Evolutionary conservation across 306 rosid species (phyloP), one percentile per base, ranked within the genome.

Genomic region (Echinosophora koreensis): DNA sequence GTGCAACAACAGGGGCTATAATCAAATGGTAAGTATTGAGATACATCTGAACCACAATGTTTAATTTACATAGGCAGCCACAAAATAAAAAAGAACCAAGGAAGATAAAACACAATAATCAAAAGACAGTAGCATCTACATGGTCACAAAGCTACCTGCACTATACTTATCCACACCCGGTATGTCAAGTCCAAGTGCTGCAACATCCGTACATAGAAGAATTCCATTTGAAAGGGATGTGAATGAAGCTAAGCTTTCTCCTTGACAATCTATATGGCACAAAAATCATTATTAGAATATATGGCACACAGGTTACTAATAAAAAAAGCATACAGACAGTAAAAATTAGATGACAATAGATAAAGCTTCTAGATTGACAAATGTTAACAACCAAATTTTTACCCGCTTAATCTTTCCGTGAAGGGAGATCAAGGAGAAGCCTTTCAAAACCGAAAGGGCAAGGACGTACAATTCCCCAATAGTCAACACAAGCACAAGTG

Each of bases 401-500:
- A 95, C 97, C 94, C 90, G 99, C 83, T 95, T 95, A 97, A 95
- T 95, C 84, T 87, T 88, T 78, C 99, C 97, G 69, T 91, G 94
- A 5, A 95, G 84, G 14, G 96, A 83, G 63, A 95, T 84, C 82
- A 92, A 84, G 71, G 87, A 79, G 82, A 86, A 82, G 74, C 87
- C 92, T 87, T 89, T 87, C 58, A 90, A 59, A 74, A 77, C 80
- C 63, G 96, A 60, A 59, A 95, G 91, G 91, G 41, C 83, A 78
- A 2, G 97, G 97, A 80, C 92, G 96, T 75, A 92, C 92, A 82
- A 87, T 83, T 79, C 99, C 99, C 96, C 94, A 95, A 60, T 86
- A 92, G 82, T 95, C 97, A 78, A 95, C 93, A 39, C 97, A 95
- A 73, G 97, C 99, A 88, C 97, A 92, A 50, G 99, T 92, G 94